These are phyloP conservation scores for Allomyces javanicus DNA, from an alignment of 192 early-diverging fungal genomes.

Conservation along the genomic window DNA sequence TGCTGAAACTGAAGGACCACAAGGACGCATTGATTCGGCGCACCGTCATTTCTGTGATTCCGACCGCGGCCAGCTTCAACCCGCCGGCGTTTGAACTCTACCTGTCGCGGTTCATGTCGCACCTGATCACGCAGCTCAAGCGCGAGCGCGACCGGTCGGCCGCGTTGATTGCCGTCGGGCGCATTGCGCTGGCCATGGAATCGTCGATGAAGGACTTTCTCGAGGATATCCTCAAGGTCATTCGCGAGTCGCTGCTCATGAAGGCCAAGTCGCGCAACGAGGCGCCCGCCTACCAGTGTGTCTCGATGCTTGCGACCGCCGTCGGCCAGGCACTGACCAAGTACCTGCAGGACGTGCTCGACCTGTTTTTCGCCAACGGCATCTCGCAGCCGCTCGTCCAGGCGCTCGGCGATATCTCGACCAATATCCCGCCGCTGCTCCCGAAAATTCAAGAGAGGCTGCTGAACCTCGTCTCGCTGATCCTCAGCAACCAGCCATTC, in stretches of 20 bases:
- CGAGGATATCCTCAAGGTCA: constrained; percentile 49
- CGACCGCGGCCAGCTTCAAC: constrained; percentile 61
- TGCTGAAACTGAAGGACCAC: constrained; percentile 55
- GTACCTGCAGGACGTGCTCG: constrained; percentile 68
- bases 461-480: constrained; percentile 71
- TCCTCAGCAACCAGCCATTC: constrained; percentile 61
- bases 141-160: constrained; percentile 44
- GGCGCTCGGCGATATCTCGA: constrained; percentile 57
- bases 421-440: constrained; percentile 61
- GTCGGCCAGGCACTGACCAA: constrained; percentile 79
- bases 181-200: constrained; percentile 58
- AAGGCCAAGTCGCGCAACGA: constrained; percentile 38
- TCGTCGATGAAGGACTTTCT: constrained; percentile 59
- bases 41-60: constrained; percentile 68
- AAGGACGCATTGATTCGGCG: constrained; percentile 55
- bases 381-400: constrained; percentile 60
- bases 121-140: constrained; percentile 50
- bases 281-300: constrained; percentile 54
- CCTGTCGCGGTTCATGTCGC: constrained; percentile 47
- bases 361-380: constrained; percentile 80
- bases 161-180: constrained; percentile 71
- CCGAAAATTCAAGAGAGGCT: constrained; percentile 72
- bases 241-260: constrained; percentile 49
- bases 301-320: constrained; percentile 70
- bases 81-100: constrained; percentile 46